Conservation (phyloP, 805 yeast species). For the Saccharomycopsis sp. region DNA sequence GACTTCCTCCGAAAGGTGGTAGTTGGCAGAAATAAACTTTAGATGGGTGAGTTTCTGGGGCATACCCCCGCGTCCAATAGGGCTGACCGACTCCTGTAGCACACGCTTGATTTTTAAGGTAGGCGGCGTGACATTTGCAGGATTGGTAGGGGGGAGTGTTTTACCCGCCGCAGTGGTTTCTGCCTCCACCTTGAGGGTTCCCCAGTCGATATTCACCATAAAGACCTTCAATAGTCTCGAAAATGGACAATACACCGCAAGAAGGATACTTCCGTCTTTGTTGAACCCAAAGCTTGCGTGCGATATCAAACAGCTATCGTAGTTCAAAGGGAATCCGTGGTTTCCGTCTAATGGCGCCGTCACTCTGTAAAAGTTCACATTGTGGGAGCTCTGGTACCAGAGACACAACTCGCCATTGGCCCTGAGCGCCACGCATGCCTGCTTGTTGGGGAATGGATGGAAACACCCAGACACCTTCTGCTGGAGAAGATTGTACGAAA, state of each 20-base stretch:
- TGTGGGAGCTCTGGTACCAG: conserved; percentile 60
- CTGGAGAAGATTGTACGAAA: conserved; percentile 52
- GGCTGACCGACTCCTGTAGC: conserved; percentile 22
- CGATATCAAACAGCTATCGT: conserved; percentile 21
- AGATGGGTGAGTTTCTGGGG: conserved; percentile 28
- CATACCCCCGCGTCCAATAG: conserved; percentile 18
- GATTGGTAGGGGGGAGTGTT: conserved; percentile 30
- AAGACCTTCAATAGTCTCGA: conserved; percentile 36
- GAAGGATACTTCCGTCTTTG: conserved; percentile 38
- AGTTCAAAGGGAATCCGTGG: background rate
- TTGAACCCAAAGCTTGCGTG: conserved; percentile 47
- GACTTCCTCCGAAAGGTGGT: conserved; percentile 31
- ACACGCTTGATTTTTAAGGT: conserved; percentile 31
- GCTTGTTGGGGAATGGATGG: conserved; percentile 63
- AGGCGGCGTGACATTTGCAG: conserved; percentile 30
- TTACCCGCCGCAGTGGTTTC: conserved; percentile 29
- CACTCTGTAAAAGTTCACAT: conserved; percentile 46
- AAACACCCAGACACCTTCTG: conserved; percentile 52
- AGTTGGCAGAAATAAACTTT: conserved; percentile 38
- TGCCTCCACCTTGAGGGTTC: conserved; percentile 41
- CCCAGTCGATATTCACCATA: conserved; percentile 48
- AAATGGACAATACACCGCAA: conserved; percentile 35
- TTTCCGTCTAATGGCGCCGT: conserved; percentile 28
- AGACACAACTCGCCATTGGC: conserved; percentile 53
- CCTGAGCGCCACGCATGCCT: conserved; percentile 64